Evolutionary conservation across 2,329 filamentous ascomycete genomes (phyloP).

Genomic region (Botrytis elliptica): DNA sequence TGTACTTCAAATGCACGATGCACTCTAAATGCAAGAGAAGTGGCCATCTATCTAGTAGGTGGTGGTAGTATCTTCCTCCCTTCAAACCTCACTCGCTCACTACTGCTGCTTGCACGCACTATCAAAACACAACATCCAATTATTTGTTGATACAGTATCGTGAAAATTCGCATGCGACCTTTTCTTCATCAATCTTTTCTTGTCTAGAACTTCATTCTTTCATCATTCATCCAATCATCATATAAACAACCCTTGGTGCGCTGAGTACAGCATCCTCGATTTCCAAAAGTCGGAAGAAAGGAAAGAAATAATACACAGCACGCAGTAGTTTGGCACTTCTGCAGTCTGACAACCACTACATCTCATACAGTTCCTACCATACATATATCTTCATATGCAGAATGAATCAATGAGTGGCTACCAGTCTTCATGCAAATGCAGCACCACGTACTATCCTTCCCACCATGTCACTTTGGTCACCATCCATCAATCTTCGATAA

Average conservation of each 20-base stretch:
- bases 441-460: neutral
- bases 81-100: neutral
- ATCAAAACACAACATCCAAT: constrained; percentile 9
- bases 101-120: neutral
- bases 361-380: neutral
- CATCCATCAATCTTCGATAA: constrained; percentile 2
- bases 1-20: neutral
- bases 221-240: neutral
- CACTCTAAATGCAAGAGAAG: neutral
- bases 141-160: neutral
- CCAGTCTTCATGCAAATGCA: neutral
- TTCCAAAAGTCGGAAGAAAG: constrained; percentile 19
- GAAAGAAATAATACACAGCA: constrained; percentile 15
- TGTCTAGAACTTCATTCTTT: neutral
- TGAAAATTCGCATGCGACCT: neutral
- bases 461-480: neutral
- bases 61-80: neutral
- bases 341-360: constrained; percentile 16
- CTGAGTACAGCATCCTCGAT: constrained; percentile 9
- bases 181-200: neutral
- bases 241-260: neutral
- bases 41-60: neutral
- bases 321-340: constrained; percentile 11
- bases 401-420: neutral
- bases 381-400: neutral